Conservation (phyloP, 495 filamentous ascomycete genomes). For the Talaromyces wortmannii region DNA sequence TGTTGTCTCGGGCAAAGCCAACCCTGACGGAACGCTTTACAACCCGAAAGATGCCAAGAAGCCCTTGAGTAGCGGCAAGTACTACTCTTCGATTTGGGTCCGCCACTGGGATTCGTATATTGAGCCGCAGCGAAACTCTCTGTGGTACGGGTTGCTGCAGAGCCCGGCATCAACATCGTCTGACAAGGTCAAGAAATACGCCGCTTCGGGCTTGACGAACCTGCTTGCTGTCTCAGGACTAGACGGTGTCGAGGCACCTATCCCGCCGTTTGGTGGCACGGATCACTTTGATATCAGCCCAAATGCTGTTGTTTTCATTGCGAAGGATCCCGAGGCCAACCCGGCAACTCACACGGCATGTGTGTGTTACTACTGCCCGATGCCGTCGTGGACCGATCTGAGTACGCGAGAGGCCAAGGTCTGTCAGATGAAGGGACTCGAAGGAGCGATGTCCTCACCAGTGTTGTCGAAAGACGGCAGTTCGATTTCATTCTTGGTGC, state of each 20-base stretch:
- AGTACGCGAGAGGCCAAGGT: slow-evolving; percentile 34
- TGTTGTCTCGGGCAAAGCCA: slow-evolving; percentile 55
- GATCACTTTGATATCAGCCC: slow-evolving; percentile 53
- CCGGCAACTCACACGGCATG: slow-evolving; percentile 78
- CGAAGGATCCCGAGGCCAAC: slow-evolving; percentile 74
- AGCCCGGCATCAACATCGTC: slow-evolving; percentile 30
- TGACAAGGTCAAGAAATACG: slow-evolving; percentile 33
- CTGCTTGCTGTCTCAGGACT: slow-evolving; percentile 35
- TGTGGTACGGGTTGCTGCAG: slow-evolving; percentile 66
- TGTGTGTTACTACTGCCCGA: slow-evolving; percentile 53
- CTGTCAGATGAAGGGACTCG: slow-evolving; percentile 28
- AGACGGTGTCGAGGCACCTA: slow-evolving; percentile 41
- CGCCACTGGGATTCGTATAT: slow-evolving; percentile 58
- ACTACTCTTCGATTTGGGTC: slow-evolving; percentile 52
- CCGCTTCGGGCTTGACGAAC: slow-evolving; percentile 42
- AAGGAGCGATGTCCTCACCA: slow-evolving; percentile 71
- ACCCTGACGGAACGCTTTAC: slow-evolving; percentile 47
- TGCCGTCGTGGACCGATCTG: slow-evolving; percentile 50
- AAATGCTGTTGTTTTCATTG: slow-evolving; percentile 66
- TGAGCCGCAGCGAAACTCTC: slow-evolving; percentile 56
- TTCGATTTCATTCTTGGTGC: slow-evolving; percentile 71
- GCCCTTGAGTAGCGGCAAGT: slow-evolving; percentile 39
- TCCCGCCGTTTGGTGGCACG: slow-evolving; percentile 53
- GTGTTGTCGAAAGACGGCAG: slow-evolving; percentile 69
- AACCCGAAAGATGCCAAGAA: slow-evolving; percentile 49